Base-by-base conservation (phyloP, 2,329 filamentous ascomycete genomes). In the Cladophialophora carrionii region DNA sequence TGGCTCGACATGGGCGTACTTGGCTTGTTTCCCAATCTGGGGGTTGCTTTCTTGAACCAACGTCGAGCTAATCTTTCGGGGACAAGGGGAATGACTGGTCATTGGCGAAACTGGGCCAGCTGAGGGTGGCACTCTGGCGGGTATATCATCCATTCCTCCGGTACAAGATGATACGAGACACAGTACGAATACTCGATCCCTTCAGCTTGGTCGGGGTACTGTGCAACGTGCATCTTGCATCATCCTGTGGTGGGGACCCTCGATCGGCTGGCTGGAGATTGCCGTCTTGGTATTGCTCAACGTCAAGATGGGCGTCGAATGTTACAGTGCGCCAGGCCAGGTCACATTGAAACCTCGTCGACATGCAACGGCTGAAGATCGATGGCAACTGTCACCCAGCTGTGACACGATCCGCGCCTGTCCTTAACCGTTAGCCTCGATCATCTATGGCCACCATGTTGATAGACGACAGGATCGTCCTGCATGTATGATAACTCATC, bases 301-400 rank as follows among this genome's bases (percentile, higher is more conserved):
- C 48, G 26, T 53, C 43, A 22, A 37, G 52, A 51, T 60, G 56
- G 51, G 29, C 52, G 22, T 55, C 52, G 31, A 61, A 48, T 43
- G 61, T 63, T 63, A 63, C 61, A 63, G 12, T 46, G 43, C 26
- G 51, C n/a, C 32, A 20, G 48, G 34, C 4, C 59, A 56, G 55
- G 54, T 63, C 55, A 51, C 60, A 66, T 59, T 62, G 53, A 63
- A 29, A 29, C 26, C 26, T 29, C 26, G 26, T 56, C 51, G 60
- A 66, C 51, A 51, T 41, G 24, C 20, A 3, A 17, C 6, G 37
- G n/a, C 12, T 14, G 37, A 43, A n/a, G 37, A 17, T 43, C 3
- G 37, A 43, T 20, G 17, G 37, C 37, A 17, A n/a, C n/a, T 43
- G 37, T 43, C 37, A n/a, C 37, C 37, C 37, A 43, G 37, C 37